A percentile compares a stretch with the other conserved stretches of the same genome.
Conservation (phyloP, 2,329 filamentous ascomycete genomes). For the Pseudogymnoascus sp. region DNA sequence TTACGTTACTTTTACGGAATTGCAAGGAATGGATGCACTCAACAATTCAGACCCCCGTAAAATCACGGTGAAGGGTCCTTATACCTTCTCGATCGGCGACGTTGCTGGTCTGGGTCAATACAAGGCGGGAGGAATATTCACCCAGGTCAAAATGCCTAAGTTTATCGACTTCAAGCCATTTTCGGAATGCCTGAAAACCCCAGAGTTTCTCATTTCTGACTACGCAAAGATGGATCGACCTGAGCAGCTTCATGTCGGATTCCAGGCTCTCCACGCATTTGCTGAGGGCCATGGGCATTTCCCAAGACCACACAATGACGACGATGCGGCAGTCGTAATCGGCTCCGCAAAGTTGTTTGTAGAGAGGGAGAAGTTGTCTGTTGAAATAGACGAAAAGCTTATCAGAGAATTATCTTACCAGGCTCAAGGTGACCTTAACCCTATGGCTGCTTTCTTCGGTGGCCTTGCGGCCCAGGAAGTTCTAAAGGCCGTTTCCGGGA, state of each 20-base stretch:
- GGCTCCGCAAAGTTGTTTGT: slow-evolving; percentile 70
- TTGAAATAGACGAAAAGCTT: slow-evolving; percentile 87
- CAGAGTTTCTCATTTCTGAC: slow-evolving; percentile 85
- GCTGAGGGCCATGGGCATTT: slow-evolving; percentile 66
- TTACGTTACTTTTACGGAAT: slow-evolving; percentile 87
- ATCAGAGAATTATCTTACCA: slow-evolving; percentile 92
- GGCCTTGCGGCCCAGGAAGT: slow-evolving; percentile 91
- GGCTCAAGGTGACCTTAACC: slow-evolving; percentile 80
- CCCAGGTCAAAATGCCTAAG: slow-evolving; percentile 98
- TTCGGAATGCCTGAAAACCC: slow-evolving; percentile 70
- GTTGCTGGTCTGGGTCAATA: slow-evolving; percentile 83
- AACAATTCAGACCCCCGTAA: slow-evolving; percentile 82
- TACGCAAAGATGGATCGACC: slow-evolving; percentile 98
- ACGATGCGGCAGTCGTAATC: slow-evolving; percentile 72
- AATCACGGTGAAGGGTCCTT: slow-evolving; percentile 89
- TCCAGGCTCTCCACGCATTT: slow-evolving; percentile 88
- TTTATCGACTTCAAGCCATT: slow-evolving; percentile 82
- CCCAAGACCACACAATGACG: slow-evolving; percentile 76
- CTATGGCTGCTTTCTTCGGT: slow-evolving; percentile 92
- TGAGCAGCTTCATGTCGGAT: slow-evolving; percentile 81
- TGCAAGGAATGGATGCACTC: slow-evolving; percentile 84
- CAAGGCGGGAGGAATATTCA: slow-evolving; percentile 79
- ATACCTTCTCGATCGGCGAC: slow-evolving; percentile 95
- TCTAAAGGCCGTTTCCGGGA: slow-evolving; percentile 93
- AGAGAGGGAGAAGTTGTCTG: slow-evolving; percentile 64